Conservation (phyloP, 768 basidiomycete genomes). For the Asterophora lycoperdoides region DNA sequence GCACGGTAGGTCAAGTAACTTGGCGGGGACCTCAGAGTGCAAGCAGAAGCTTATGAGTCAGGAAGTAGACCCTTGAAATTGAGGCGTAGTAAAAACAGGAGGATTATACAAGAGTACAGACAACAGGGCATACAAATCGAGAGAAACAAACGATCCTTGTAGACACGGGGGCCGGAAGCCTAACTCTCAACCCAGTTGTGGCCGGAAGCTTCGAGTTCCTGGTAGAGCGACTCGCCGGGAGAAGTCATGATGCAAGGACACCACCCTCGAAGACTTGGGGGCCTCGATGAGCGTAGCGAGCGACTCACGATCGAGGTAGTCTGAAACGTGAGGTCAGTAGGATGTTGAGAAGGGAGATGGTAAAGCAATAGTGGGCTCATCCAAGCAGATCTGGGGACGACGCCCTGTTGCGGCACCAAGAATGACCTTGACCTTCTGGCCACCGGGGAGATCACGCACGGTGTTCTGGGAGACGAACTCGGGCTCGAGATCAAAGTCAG, state of each 20-base stretch:
- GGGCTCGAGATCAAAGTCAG: slow-evolving; percentile 97
- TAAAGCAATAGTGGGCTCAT: slow-evolving; percentile 86
- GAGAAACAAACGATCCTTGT: slow-evolving; percentile 50
- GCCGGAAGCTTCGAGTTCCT: slow-evolving; percentile 94
- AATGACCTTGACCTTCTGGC: slow-evolving; percentile 99
- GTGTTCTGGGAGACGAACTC: slow-evolving; percentile 99
- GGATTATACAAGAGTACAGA: slow-evolving; percentile 17
- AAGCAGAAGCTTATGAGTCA: background rate
- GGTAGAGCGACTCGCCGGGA: slow-evolving; percentile 97
- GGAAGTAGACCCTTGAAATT: slow-evolving; percentile 12
- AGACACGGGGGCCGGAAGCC: slow-evolving; percentile 90
- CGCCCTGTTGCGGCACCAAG: slow-evolving; percentile 99
- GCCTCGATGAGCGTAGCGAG: slow-evolving; percentile 98
- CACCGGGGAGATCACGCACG: slow-evolving; percentile 97
- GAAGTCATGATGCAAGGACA: slow-evolving; percentile 96
- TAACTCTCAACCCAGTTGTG: slow-evolving; percentile 99
- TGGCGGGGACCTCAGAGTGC: too few relatives aligned
- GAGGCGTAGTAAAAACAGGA: slow-evolving; percentile 7
- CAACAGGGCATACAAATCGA: slow-evolving; percentile 8
- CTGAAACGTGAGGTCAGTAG: slow-evolving; percentile 30
- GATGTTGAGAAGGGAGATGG: background rate
- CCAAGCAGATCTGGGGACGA: slow-evolving; percentile 94
- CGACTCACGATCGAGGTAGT: slow-evolving; percentile 99
- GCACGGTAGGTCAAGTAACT: too few relatives aligned
- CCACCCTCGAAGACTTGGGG: slow-evolving; percentile 97